Evolutionary conservation across 2,329 filamentous ascomycete genomes (phyloP), one percentile per base, ranked within the genome.

Genomic region (Apiospora marii): DNA sequence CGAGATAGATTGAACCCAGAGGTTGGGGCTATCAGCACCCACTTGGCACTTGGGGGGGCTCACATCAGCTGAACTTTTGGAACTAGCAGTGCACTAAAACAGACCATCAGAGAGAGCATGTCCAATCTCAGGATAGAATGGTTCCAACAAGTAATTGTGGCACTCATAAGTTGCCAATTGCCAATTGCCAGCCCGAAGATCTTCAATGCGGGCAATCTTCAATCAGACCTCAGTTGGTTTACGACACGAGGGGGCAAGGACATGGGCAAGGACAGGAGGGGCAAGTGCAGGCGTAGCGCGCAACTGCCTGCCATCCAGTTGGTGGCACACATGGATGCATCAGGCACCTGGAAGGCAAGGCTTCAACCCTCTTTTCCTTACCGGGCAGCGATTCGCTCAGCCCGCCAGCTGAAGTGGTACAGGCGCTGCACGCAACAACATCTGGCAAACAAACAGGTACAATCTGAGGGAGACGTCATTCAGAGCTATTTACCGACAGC

Each of bases 291-390:
- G 27, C 53, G 53, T 61, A 58, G n/a, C 48, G 22, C 27, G 14
- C 8, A 58, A 13, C 19, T 22, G 22, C 44, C 22, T 22, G 8
- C 16, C 46, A 8, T n/a, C n/a, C n/a, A n/a, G 8, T 49, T 8
- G 46, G 46, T 49, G 46, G 53, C 30, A 61, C 27, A 37, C n/a
- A n/a, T n/a, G n/a, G n/a, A n/a, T 61, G 53, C 53, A 61, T 16
- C 30, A 37, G 30, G 34, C 53, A 61, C 53, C 58, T 64, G 58
- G 19, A 64, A 61, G 34, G 58, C 34, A 41, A 64, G 58, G 58
- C 58, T 64, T 64, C 58, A 6, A 64, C 10, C 51, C 30, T n/a
- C 10, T 34, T 19, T 19, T n/a, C 58, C 34, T 41, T 19, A 41
- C 41, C n/a, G 3, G 58, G 30, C 58, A 41, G 22, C 34, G 58